A percentile compares a stretch with the other conserved stretches of the same genome.
phyloP scores from a whole-genome alignment of 495 filamentous ascomycete species.

The Podospora tetraspora region DNA sequence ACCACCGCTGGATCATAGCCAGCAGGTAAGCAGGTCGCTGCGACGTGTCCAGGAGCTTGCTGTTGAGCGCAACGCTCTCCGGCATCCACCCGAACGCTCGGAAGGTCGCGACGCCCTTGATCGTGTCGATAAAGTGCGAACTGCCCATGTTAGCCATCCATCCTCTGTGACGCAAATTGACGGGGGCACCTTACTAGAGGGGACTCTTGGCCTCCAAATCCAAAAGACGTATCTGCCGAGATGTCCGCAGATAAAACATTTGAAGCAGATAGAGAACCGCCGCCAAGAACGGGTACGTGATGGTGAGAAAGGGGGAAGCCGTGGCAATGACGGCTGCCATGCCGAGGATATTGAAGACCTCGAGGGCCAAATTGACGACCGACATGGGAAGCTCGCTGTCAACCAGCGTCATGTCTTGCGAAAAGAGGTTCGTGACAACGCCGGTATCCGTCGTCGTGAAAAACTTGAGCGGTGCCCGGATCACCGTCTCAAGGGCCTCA shows the following conservation, averaged over 20 bases:
- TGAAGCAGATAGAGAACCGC: constrained; percentile 44
- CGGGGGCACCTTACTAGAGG: constrained; percentile 15
- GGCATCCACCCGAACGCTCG: constrained; percentile 45
- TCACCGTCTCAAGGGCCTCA: constrained; percentile 20
- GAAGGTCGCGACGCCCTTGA: constrained; percentile 45
- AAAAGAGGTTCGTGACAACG: constrained; percentile 32
- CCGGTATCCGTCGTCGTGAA: constrained; percentile 26
- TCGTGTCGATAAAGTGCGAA: constrained; percentile 42
- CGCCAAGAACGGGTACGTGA: constrained; percentile 29
- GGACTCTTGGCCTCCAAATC: constrained; percentile 42
- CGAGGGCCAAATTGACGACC: constrained; percentile 14
- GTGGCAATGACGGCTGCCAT: constrained; percentile 30
- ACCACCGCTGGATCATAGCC: constrained; percentile 50
- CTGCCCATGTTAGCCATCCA: constrained; percentile 12
- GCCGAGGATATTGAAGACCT: constrained; percentile 12
- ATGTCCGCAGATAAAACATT: constrained; percentile 51
- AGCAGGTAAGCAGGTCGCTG: constrained; percentile 49
- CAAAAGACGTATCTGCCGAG: constrained; percentile 52
- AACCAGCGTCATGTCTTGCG: constrained; percentile 34
- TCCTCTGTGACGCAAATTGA: neutral
- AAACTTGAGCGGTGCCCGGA: constrained; percentile 24
- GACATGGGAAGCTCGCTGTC: constrained; percentile 24
- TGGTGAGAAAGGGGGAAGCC: constrained; percentile 24
- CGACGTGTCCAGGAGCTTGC: constrained; percentile 47
- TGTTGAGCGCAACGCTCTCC: constrained; percentile 43